Base-by-base conservation (phyloP, 2,329 filamentous ascomycete species). In the Aaosphaeria pasadenensis region DNA sequence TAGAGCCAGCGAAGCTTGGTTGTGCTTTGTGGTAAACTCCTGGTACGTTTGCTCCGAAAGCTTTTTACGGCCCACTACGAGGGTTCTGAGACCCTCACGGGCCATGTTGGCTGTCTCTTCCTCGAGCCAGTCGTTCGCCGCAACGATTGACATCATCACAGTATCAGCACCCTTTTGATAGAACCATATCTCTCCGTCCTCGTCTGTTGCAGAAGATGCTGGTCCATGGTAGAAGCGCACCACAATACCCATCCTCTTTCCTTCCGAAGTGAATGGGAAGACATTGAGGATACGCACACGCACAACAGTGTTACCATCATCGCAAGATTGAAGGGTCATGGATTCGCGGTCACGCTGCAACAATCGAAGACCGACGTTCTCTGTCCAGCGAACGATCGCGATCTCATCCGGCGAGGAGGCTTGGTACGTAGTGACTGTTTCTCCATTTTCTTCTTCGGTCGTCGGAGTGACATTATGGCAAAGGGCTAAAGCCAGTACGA, bases 61-160 rank as follows among this genome's bases (percentile, higher is more conserved):
- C 59, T 84, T 86, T 69, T 94, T 96, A 42, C 95, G 84, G n/a
- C 94, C 95, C 29, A 99, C 88, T 5, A 99, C 94, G 5, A 99
- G 79, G 1, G 94, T 99, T 49, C 94, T 86, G 43, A 99, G 77
- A 36, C 94, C 94, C 76, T 99, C 95, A 42, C 94, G 85, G 5
- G 95, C 95, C 95, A 99, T 99, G 68, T 99, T 99, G n/a, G 90
- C 89, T 0, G 94, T 97, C 70, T 99, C 94, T 70, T 99, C 94
- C 58, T 99, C 94, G 0, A 99, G 83, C 95, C 94, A 99, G 74
- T 99, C 94, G 64, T 97, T 99, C 13, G 91, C 84, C 6, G 88
- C 89, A 33, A 99, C 94, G 56, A 99, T 97, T 3, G 86, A 81
- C n/a, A 86, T 83, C 95, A 99, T 99, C 54, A 99, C 92, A 0